Evolutionary conservation across 176 grass and related monocot species (phyloP), one percentile per base, ranked within the genome.

Genomic region (Hsuehochloa calcarea): DNA sequence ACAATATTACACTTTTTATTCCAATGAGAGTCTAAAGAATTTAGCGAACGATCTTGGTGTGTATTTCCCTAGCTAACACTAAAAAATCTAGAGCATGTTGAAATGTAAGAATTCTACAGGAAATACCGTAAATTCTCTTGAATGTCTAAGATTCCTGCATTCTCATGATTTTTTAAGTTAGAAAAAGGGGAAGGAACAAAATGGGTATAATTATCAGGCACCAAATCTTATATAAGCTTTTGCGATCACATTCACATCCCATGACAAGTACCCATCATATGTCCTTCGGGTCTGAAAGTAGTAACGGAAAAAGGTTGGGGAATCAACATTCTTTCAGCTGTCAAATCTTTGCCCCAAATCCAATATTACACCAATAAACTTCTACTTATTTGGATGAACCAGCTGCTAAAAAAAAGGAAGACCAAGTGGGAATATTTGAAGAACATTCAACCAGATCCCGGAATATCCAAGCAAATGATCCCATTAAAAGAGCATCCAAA

Each of bases 381-480:
- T 61, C 7, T 20, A 26, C 58, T 5, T 35, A n/a, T 55, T 51
- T 8, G 45, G 7, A 22, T 70, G 79, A 56, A 81, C 20, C 50
- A 39, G 14, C 4, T 4, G 5, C n/a, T 9, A 52, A 68, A 41
- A 55, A 58, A 56, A 31, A 52, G 23, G n/a, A 34, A 34, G 31
- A 17, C 4, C 49, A 80, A 70, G 19, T 54, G 0, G 64, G 83
- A 85, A 89, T 85, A 85, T 77, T 81, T 45, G 2, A 44, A 40
- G 88, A 85, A 90, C 83, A 90, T 77, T 77, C 88, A 64, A 20
- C 2, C n/a, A 52, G 31, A 40, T 22, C 35, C 51, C n/a, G 11
- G 78, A 90, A 86, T 90, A 82, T 86, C 83, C 88, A 26, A 19
- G 75, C 46, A 84, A 59, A 80, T 80, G 59, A 47, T 61, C 52